Conservation (phyloP, 176 grass and related monocot species). For the Carex scoparia region DNA sequence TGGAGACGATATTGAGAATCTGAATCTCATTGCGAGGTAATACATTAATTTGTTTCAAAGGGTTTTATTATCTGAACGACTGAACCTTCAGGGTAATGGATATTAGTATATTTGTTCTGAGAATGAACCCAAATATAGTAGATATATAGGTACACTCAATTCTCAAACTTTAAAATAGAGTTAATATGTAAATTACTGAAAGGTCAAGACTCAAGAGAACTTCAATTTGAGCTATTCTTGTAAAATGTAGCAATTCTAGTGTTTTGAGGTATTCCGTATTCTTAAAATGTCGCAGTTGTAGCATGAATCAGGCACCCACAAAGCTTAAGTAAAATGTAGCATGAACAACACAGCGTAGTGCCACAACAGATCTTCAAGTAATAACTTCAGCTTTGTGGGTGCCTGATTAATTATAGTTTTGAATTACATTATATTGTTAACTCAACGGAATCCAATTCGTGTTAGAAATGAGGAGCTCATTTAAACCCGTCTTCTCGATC, state of each 20-base stretch:
- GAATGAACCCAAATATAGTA: too few species aligned
- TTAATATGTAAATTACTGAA: too few species aligned
- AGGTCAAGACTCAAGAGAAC: too few species aligned
- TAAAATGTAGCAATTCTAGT: too few species aligned
- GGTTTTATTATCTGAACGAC: not conserved
- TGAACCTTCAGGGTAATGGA: not conserved
- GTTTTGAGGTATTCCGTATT: too few species aligned
- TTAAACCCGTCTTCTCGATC: not conserved
- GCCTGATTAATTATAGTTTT: not conserved
- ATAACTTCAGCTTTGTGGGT: not conserved
- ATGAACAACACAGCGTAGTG: not conserved
- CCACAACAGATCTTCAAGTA: not conserved
- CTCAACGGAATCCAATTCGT: not conserved
- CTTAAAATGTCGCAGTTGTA: too few species aligned
- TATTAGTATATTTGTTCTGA: too few species aligned
- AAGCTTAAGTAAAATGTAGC: not conserved
- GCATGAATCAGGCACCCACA: too few species aligned
- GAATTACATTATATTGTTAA: not conserved
- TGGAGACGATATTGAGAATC: slow-evolving; percentile 15
- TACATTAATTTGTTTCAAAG: not conserved
- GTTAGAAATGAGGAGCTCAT: not conserved
- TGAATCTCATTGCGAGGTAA: slow-evolving; percentile 27
- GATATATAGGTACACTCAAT: too few species aligned
- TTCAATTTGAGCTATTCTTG: too few species aligned
- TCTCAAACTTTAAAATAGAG: too few species aligned